A percentile compares a stretch with the other conserved stretches of the same genome.
phyloP scores from a whole-genome alignment of 176 grass and related monocot species.

The Typha latifolia region DNA sequence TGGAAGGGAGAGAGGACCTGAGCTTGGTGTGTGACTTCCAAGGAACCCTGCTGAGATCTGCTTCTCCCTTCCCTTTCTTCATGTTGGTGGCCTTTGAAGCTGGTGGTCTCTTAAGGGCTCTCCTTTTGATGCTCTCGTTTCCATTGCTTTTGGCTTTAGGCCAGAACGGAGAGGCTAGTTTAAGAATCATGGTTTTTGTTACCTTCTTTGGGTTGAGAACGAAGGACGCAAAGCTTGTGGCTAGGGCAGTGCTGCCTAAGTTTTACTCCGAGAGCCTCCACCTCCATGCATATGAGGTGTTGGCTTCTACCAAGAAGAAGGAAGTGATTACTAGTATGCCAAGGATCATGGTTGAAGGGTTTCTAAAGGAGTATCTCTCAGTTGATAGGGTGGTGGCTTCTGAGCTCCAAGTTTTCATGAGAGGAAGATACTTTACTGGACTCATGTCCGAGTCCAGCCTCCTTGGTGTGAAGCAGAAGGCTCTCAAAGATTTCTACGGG shows the following conservation, averaged over 20 bases:
- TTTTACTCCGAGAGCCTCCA: conserved; percentile 65
- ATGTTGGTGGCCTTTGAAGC: conserved; percentile 92
- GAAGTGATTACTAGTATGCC: conserved; percentile 54
- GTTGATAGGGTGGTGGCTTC: conserved; percentile 43
- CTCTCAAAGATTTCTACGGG: conserved; percentile 23
- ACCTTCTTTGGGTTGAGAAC: conserved; percentile 54
- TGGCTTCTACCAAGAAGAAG: conserved; percentile 31
- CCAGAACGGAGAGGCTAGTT: conserved; percentile 11
- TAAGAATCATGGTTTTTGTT: conserved; percentile 56
- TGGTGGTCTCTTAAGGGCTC: conserved; percentile 46
- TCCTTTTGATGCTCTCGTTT: conserved; percentile 40
- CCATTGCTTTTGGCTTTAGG: conserved; percentile 53
- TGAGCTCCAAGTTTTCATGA: conserved; percentile 42
- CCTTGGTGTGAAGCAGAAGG: conserved; percentile 8
- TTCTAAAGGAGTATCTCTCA: conserved; percentile 52
- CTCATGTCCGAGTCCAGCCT: conserved; percentile 14
- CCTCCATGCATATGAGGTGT: conserved; percentile 39
- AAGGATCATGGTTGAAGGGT: conserved; percentile 59
- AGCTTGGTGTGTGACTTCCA: conserved; percentile 53
- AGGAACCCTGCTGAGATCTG: conserved; percentile 42
- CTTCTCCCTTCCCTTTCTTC: conserved; percentile 72
- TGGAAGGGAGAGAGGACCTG: conserved; percentile 4
- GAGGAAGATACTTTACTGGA: conserved; percentile 49
- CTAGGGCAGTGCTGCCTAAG: conserved; percentile 63
- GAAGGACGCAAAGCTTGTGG: conserved; percentile 43